Evolutionary conservation across 495 filamentous ascomycete genomes (phyloP).

Genomic region (Baudoinia panamericana): DNA sequence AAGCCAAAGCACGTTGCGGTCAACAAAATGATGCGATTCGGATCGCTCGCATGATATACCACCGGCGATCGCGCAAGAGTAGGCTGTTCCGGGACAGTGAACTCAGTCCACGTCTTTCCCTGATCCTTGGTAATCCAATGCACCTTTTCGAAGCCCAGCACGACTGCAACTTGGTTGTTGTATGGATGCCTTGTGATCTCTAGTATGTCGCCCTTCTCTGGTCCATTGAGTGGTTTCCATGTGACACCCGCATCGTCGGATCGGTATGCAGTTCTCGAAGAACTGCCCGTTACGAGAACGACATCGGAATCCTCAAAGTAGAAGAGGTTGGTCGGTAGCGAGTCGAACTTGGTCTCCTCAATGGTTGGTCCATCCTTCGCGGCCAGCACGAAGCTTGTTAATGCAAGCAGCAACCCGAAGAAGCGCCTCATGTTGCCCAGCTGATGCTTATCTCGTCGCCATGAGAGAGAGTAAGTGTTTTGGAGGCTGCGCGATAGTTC

Average conservation of each 20-base stretch:
- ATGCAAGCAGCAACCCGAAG: neutral
- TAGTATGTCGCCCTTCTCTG: conserved; percentile 46
- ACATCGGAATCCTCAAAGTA: conserved; percentile 84
- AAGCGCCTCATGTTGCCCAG: neutral
- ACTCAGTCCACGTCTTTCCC: conserved; percentile 66
- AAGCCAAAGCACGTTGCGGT: conserved; percentile 26
- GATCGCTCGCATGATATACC: conserved; percentile 67
- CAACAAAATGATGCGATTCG: conserved; percentile 70
- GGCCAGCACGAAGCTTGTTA: conserved; percentile 20
- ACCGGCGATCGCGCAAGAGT: conserved; percentile 39
- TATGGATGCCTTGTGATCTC: conserved; percentile 60
- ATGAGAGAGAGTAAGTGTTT: too few species aligned
- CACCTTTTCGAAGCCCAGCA: conserved; percentile 45
- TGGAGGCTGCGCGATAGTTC: too few species aligned
- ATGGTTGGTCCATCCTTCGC: conserved; percentile 43
- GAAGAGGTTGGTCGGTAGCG: conserved; percentile 49
- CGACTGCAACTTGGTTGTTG: conserved; percentile 65
- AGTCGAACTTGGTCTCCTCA: conserved; percentile 44
- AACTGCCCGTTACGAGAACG: conserved; percentile 48
- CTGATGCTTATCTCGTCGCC: too few species aligned
- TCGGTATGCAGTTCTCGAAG: conserved; percentile 45
- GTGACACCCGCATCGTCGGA: conserved; percentile 64
- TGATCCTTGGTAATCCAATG: conserved; percentile 75
- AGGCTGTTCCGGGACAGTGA: conserved; percentile 42
- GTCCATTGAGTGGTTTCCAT: conserved; percentile 54